Evolutionary conservation across 176 grass and related monocot genomes (phyloP).

Genomic region (Zizania latifolia): DNA sequence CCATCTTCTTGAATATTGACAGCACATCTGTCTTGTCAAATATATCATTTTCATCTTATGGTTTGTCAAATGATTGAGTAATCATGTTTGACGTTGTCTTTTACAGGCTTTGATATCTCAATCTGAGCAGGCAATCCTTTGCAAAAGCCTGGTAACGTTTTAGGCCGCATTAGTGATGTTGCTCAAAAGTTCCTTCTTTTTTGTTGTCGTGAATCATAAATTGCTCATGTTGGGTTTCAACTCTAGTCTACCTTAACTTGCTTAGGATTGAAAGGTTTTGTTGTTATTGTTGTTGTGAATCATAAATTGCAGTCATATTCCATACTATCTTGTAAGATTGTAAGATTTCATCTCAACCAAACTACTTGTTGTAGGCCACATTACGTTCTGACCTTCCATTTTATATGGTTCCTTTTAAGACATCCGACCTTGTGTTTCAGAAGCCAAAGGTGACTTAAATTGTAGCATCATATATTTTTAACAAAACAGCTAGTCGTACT

Average conservation of each 20-base stretch:
- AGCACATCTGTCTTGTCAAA: neutral
- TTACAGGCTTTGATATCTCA: conserved; percentile 67
- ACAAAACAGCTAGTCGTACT: neutral
- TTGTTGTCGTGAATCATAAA: neutral
- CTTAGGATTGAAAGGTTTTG: too few relatives aligned
- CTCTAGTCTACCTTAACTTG: too few relatives aligned
- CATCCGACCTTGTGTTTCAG: conserved; percentile 51
- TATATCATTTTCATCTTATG: conserved; percentile 2
- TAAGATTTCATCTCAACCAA: neutral
- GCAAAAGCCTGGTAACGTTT: conserved; percentile 81
- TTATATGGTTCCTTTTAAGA: conserved; percentile 90
- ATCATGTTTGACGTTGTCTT: conserved; percentile 25
- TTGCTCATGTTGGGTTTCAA: neutral
- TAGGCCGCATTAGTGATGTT: neutral
- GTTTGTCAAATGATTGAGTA: conserved; percentile 2
- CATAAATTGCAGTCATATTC: neutral
- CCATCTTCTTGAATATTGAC: neutral
- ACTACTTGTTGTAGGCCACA: conserved; percentile 49
- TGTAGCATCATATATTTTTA: neutral
- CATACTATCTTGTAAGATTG: neutral
- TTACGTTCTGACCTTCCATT: conserved; percentile 72
- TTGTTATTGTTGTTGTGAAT: too few relatives aligned
- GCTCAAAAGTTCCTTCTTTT: neutral
- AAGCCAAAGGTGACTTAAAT: conserved; percentile 54
- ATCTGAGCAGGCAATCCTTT: conserved; percentile 68